Percentiles rank a stretch among this genome's conserved stretches.
Evolutionary conservation across 768 basidiomycete species (phyloP).

Genomic region (Pulveroboletus frians): DNA sequence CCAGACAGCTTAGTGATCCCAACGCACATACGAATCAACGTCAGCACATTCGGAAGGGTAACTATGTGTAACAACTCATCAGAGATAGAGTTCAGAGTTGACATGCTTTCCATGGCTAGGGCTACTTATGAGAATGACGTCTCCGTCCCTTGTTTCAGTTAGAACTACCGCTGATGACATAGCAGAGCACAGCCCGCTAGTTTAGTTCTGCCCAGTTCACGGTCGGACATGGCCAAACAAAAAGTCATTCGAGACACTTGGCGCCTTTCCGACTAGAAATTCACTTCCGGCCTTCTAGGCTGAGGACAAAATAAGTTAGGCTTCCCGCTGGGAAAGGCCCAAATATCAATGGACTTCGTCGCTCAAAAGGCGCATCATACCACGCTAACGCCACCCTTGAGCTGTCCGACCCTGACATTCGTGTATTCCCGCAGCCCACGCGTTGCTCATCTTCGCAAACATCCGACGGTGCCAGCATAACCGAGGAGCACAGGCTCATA

Average conservation of each 20-base stretch:
- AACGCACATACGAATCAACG: background rate
- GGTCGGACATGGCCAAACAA: background rate
- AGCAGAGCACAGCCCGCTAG: background rate
- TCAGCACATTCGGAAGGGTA: background rate
- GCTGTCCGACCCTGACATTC: background rate
- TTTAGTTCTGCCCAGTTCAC: background rate
- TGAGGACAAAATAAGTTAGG: background rate
- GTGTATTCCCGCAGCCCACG: background rate
- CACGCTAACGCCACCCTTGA: background rate
- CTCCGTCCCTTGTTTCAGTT: constrained; percentile 4
- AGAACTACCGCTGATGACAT: background rate
- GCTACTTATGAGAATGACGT: constrained; percentile 3
- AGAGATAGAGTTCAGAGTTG: constrained; percentile 13
- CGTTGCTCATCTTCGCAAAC: background rate
- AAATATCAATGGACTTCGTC: background rate
- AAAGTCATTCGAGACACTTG: too few species aligned
- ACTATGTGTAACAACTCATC: background rate
- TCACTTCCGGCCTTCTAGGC: background rate
- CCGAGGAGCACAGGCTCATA: background rate
- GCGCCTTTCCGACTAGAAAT: background rate
- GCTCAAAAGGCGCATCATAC: background rate
- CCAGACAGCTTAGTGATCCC: background rate
- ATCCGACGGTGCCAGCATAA: background rate
- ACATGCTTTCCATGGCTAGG: constrained; percentile 4
- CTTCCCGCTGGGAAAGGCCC: background rate